Evolutionary conservation across 495 filamentous ascomycete genomes (phyloP), one percentile per base, ranked within the genome.

Genomic region (Neurospora pannonica): DNA sequence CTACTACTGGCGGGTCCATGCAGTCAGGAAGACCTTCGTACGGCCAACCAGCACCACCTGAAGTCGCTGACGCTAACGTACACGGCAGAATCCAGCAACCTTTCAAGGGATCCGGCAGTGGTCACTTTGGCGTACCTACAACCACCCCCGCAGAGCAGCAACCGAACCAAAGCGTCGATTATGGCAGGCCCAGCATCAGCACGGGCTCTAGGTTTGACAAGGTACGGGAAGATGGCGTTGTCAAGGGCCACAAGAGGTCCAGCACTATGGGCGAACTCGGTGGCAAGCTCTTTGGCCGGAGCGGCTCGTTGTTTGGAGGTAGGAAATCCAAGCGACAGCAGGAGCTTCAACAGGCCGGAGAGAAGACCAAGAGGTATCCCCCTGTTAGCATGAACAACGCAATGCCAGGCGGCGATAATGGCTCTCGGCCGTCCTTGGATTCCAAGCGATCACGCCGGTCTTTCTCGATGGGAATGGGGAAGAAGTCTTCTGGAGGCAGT

Each of bases 21-120:
- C 87, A 88, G 38, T 93, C 92, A 15, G 93, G 93, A 38, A 88
- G 94, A 75, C 92, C 92, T 71, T 97, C 93, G 71, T 98, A 99
- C 80, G 92, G 92, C 76, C 93, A 94, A 83, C 95, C 96, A 67
- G 89, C 92, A 77, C 93, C 93, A 72, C 94, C 96, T 38, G 91
- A 93, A 74, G 89, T 98, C 76, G 94, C 93, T 72, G 90, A 92
- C 80, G 95, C 94, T 46, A 97, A 97, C 85, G 95, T 90, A 42
- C 92, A 97, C 83, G 96, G 94, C 75, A 92, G 92, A 76, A 92
- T 99, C 74, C 90, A 94, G 73, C 95, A 97, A 81, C 96, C 96
- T 79, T 94, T 94, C 21, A 82, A 83, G 43, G 91, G 88, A 76
- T 87, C 84, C 74, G 83, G 86, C 19, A 93, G 91, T 80, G 24